A percentile compares a stretch with the other conserved stretches of the same genome.
Conservation (phyloP, 2,329 filamentous ascomycete species). For the Exophiala viscosa region DNA sequence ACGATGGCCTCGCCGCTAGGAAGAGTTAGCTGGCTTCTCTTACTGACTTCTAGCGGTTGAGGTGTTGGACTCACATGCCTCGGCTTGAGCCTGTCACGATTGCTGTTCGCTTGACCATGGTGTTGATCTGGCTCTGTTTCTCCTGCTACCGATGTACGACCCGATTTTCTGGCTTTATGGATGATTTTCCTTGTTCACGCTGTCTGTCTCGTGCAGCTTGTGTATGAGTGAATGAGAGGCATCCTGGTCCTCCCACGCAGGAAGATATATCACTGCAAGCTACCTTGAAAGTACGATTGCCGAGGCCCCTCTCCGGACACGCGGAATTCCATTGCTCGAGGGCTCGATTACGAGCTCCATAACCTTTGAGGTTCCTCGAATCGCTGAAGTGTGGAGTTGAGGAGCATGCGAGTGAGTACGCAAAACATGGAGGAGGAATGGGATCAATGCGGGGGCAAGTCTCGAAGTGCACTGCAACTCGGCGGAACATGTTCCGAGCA, state of each 20-base stretch:
- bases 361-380: constrained; percentile 7
- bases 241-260: too few species aligned
- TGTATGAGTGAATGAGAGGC: too few species aligned
- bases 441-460: constrained; percentile 15
- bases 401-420: background rate
- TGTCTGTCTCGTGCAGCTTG: too few species aligned
- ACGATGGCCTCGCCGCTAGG: constrained; percentile 43
- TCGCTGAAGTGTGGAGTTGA: constrained; percentile 9
- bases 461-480: constrained; percentile 9
- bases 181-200: too few species aligned
- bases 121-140: background rate
- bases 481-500: constrained; percentile 2
- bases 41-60: background rate
- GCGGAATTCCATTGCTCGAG: constrained; percentile 6
- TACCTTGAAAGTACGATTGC: constrained; percentile 4
- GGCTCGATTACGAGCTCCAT: too few species aligned
- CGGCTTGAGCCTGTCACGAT: constrained; percentile 41
- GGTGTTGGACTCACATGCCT: constrained; percentile 35
- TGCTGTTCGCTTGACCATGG: constrained; percentile 30
- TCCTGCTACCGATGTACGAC: background rate
- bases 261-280: constrained; percentile 4
- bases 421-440: constrained; percentile 13
- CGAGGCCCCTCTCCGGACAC: constrained; percentile 19
- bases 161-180: too few species aligned
- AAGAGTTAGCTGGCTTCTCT: background rate